phyloP scores from a whole-genome alignment of 2,329 filamentous ascomycete species.

The Fusarium sp. region DNA sequence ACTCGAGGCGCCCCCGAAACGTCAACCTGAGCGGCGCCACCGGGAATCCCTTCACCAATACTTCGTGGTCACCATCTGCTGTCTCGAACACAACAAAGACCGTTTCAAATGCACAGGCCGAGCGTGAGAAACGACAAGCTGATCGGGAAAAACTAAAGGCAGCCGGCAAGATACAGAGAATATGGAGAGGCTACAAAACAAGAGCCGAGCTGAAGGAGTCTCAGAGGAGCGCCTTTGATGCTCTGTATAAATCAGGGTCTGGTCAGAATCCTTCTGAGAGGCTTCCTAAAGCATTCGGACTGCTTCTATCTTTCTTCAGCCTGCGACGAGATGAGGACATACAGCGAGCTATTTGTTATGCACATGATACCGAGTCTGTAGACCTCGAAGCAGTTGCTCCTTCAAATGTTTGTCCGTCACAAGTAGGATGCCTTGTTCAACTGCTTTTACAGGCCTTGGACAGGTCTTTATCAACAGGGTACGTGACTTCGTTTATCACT shows the following conservation, averaged over 20 bases:
- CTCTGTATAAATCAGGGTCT: constrained; percentile 56
- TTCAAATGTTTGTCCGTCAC: constrained; percentile 39
- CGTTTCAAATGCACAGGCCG: constrained; percentile 85
- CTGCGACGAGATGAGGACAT: constrained; percentile 56
- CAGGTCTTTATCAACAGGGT: constrained; percentile 35
- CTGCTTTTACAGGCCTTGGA: constrained; percentile 50
- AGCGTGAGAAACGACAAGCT: constrained; percentile 80
- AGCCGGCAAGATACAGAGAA: constrained; percentile 76
- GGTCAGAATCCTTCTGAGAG: constrained; percentile 48
- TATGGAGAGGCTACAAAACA: constrained; percentile 80
- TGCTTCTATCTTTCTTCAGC: constrained; percentile 62
- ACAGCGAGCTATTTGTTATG: constrained; percentile 56
- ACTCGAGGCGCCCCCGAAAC: constrained; percentile 83
- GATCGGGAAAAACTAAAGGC: constrained; percentile 83
- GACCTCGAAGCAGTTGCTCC: constrained; percentile 49
- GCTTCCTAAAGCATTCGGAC: constrained; percentile 53
- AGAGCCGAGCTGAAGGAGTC: constrained; percentile 66
- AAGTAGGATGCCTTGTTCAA: constrained; percentile 48
- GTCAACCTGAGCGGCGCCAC: constrained; percentile 92
- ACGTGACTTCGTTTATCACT: constrained; percentile 12
- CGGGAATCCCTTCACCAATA: constrained; percentile 79
- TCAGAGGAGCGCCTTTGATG: constrained; percentile 71
- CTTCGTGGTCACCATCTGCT: constrained; percentile 64
- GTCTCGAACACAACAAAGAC: constrained; percentile 76
- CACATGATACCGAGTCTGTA: constrained; percentile 53